Evolutionary conservation across 164 flowering plant genomes (phyloP), one percentile per base, ranked within the genome.

Genomic region (Kingdonia uniflora): DNA sequence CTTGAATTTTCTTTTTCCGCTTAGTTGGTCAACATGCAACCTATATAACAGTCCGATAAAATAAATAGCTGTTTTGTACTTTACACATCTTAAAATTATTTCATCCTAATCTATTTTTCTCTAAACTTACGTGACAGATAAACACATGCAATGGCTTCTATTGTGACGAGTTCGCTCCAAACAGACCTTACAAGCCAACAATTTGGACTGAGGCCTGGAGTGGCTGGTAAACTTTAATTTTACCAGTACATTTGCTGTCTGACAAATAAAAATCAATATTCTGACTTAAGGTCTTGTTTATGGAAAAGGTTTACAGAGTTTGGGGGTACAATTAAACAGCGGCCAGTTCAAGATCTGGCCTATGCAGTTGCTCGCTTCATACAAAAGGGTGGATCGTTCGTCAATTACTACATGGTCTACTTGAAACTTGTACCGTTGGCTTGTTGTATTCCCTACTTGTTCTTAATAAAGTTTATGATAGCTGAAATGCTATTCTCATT

Each of bases 151-250:
- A 92, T 74, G 99, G 91, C 26, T 92, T 88, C 74, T 92, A 92
- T 65, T 88, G 97, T 51, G 95, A 92, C 41, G 78, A 82, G 68
- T 92, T 92, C 78, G 68, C 95, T 52, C 97, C 99, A 11, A 92
- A 92, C 76, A 84, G 84, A 71, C 72, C 72, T 41, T 84, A 82
- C 57, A 92, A 92, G 49, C 97, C 99, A 20, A 92, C 84, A 71
- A 82, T 88, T 83, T 92, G 99, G 99, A 92, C 99, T 7, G 99
- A 92, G 75, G 85, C 81, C 42, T 88, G 99, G 99, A 84, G 89
- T 56, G 99, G 91, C 65, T 88, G 99, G 99, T 88, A 78, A 29
- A 29, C 8, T 29, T 29, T 8, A 29, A n/a, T n/a, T n/a, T 29
- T 29, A 8, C 35, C 4, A 8, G 6, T 29, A 29, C 4, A 29